Conservation (phyloP, 768 basidiomycete genomes). For the Lentinula detonsa region DNA sequence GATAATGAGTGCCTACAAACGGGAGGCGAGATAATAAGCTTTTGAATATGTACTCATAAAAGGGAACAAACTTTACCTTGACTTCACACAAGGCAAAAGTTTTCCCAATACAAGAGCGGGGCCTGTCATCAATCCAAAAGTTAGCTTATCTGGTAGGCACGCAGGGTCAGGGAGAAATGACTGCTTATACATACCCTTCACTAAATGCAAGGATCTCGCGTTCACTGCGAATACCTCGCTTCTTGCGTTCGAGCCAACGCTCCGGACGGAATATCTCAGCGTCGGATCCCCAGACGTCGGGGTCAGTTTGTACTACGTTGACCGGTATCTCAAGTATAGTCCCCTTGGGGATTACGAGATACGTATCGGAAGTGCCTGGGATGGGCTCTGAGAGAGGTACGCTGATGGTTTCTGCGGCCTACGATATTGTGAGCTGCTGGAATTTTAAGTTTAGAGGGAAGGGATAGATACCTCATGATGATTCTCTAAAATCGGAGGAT, state of each 20-base stretch:
- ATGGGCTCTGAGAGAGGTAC: conserved; percentile 53
- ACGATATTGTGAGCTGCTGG: conserved; percentile 2
- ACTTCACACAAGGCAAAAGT: conserved; percentile 55
- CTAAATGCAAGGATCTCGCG: conserved; percentile 54
- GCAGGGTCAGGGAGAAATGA: not conserved
- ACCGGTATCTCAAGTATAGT: conserved; percentile 49
- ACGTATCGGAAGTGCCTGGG: conserved; percentile 32
- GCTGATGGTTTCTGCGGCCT: conserved; percentile 46
- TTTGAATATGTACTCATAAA: not conserved
- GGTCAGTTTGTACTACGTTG: conserved; percentile 52
- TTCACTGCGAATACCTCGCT: conserved; percentile 20
- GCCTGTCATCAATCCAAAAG: conserved; percentile 25
- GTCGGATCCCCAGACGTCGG: conserved; percentile 54
- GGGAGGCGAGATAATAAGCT: not conserved
- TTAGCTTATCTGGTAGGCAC: not conserved
- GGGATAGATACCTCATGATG: conserved; percentile 45
- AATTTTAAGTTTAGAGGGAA: not conserved
- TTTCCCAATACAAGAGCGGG: conserved; percentile 55
- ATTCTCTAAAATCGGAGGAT: conserved; percentile 59
- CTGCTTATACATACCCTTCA: conserved; percentile 36
- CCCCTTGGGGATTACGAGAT: conserved; percentile 49
- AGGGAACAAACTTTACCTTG: conserved; percentile 33
- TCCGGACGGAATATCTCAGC: conserved; percentile 51
- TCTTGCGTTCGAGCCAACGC: conserved; percentile 50
- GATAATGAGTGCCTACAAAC: conserved; percentile 30